Percentiles rank a stretch among this genome's conserved stretches.
These are phyloP conservation scores for Linum lewisii DNA, from an alignment of 345 rosid genomes.

Conservation along the genomic window DNA sequence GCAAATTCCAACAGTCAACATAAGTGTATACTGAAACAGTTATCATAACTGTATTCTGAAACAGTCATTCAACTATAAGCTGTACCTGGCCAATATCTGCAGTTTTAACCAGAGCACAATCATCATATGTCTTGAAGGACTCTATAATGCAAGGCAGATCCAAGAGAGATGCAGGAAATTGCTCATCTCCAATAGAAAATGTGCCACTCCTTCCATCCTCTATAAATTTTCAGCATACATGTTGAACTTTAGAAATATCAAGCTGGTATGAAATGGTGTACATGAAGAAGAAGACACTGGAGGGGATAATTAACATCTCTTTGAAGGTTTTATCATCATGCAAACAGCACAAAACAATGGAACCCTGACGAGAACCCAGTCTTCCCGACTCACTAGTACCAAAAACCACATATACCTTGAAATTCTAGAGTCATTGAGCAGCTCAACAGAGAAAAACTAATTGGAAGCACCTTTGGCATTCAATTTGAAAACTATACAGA, in stretches of 20 bases:
- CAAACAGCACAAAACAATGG: no score
- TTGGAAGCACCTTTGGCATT: no score
- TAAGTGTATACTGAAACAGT: neutral
- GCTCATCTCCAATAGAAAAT: conserved; percentile 62
- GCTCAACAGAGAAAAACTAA: neutral
- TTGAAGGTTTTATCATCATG: no score
- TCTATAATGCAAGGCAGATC: conserved; percentile 92
- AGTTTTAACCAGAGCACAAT: conserved; percentile 77
- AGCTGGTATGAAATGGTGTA: neutral
- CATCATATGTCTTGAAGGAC: conserved; percentile 89
- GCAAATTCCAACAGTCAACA: conserved; percentile 11
- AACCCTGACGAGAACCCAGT: neutral
- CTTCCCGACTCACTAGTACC: neutral
- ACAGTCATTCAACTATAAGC: neutral
- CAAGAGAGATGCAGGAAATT: conserved; percentile 66
- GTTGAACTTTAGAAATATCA: neutral
- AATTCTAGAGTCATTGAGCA: neutral
- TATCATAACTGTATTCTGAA: neutral
- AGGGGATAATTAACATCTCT: no score
- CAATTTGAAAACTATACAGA: no score
- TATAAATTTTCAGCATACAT: conserved; percentile 19
- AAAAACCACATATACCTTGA: neutral
- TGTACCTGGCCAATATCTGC: conserved; percentile 91
- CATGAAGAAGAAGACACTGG: neutral
- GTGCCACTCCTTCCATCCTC: conserved; percentile 88